These are phyloP conservation scores for Incumbomyces delicatus DNA, from an alignment of 2,329 filamentous ascomycete species.

Conservation along the genomic window DNA sequence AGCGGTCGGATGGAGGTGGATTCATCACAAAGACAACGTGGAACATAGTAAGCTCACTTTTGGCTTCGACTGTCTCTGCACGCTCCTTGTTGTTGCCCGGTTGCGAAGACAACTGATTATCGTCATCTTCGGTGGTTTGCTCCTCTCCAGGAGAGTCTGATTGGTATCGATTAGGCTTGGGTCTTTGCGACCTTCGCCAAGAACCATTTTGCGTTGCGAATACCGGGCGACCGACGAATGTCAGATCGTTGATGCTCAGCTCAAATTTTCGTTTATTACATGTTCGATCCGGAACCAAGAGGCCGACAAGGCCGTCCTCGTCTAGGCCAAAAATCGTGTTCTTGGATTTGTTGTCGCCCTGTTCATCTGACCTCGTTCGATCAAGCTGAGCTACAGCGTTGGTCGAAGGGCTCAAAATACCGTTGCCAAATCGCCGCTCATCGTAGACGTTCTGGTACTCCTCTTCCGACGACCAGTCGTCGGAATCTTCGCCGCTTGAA, in stretches of 20 bases:
- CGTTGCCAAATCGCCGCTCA: not conserved
- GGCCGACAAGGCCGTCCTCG: slow-evolving; percentile 67
- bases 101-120: not conserved
- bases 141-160: slow-evolving; percentile 26
- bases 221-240: slow-evolving; percentile 73
- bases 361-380: slow-evolving; percentile 32
- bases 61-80: slow-evolving; percentile 25
- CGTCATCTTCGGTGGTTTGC: slow-evolving; percentile 6
- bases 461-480: slow-evolving; percentile 17
- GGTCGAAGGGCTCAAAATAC: not conserved
- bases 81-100: not conserved
- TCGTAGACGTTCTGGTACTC: slow-evolving; percentile 6
- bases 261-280: slow-evolving; percentile 79
- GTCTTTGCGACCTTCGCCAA: slow-evolving; percentile 58
- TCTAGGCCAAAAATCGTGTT: slow-evolving; percentile 55
- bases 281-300: slow-evolving; percentile 60
- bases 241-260: slow-evolving; percentile 67
- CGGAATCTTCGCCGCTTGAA: slow-evolving; percentile 19
- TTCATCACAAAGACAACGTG: slow-evolving; percentile 89
- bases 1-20: slow-evolving; percentile 66
- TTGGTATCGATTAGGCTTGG: slow-evolving; percentile 26
- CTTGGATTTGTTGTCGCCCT: slow-evolving; percentile 48
- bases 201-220: slow-evolving; percentile 69
- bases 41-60: slow-evolving; percentile 83
- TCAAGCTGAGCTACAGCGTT: not conserved